These are phyloP conservation scores for Calonectria hongkongensis DNA, from an alignment of 2,329 filamentous ascomycete genomes.

Conservation along the genomic window DNA sequence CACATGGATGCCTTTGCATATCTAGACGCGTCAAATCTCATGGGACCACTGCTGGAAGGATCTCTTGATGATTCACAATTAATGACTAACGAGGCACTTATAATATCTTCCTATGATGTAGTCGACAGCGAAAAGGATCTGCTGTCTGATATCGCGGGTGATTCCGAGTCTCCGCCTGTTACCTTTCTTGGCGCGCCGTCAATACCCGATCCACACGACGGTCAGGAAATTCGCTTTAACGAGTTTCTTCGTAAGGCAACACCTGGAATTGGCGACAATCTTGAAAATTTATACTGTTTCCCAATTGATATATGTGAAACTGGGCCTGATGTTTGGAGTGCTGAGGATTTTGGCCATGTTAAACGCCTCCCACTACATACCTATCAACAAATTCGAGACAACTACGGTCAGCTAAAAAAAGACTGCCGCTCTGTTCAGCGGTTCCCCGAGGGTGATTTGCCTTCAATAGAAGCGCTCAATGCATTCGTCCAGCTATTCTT, in stretches of 20 bases:
- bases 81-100: neutral
- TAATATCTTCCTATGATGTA: neutral
- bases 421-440: constrained; percentile 10
- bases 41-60: neutral
- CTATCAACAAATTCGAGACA: constrained; percentile 20
- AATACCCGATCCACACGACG: neutral
- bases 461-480: neutral
- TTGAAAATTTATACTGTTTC: neutral
- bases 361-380: constrained; percentile 13
- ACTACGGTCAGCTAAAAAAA: neutral
- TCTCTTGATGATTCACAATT: neutral
- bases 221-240: constrained; percentile 17
- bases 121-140: constrained; percentile 10
- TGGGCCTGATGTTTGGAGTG: constrained; percentile 9
- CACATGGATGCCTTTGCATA: neutral
- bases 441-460: neutral
- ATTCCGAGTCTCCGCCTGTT: constrained; percentile 11
- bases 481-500: constrained; percentile 16
- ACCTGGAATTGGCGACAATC: neutral
- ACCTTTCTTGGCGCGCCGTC: constrained; percentile 6
- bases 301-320: neutral
- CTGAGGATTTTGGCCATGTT: constrained; percentile 14
- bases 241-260: constrained; percentile 1
- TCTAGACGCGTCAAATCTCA: neutral
- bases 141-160: neutral